These are phyloP conservation scores for Colletotrichum theobromicola DNA, from an alignment of 2,329 filamentous ascomycete species.

Conservation along the genomic window DNA sequence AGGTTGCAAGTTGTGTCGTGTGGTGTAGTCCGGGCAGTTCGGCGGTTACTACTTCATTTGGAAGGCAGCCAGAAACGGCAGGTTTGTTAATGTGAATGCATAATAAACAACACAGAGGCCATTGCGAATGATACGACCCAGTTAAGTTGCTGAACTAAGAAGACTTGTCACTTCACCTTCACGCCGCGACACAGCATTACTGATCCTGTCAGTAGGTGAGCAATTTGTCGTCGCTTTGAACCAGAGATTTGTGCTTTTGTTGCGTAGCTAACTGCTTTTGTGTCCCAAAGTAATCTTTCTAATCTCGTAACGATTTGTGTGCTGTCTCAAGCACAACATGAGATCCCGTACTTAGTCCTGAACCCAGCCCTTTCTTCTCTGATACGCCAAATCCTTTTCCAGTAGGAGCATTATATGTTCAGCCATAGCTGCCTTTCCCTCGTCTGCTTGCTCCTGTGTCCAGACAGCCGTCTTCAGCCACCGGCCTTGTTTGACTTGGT, in stretches of 20 bases:
- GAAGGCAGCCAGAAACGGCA: background rate
- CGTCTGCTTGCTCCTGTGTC: background rate
- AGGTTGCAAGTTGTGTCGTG: background rate
- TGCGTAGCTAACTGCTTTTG: background rate
- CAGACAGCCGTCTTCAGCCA: no score
- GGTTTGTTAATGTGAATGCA: background rate
- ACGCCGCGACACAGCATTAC: no score
- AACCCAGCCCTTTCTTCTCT: background rate
- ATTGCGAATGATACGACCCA: background rate
- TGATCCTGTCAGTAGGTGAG: no score
- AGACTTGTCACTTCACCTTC: accelerated
- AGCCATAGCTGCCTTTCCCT: background rate
- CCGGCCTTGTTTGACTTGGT: no score
- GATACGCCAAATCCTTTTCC: background rate
- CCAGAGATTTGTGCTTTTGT: background rate
- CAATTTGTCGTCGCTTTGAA: no score
- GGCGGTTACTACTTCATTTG: background rate
- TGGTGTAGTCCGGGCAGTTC: background rate
- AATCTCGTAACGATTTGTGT: background rate
- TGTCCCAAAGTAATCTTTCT: accelerated
- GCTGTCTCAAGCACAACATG: background rate
- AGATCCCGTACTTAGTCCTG: background rate
- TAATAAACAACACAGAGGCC: background rate
- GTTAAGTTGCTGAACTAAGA: background rate
- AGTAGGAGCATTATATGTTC: background rate